Conservation (phyloP, 1,284 basidiomycete species). For the Tilletia horrida region DNA sequence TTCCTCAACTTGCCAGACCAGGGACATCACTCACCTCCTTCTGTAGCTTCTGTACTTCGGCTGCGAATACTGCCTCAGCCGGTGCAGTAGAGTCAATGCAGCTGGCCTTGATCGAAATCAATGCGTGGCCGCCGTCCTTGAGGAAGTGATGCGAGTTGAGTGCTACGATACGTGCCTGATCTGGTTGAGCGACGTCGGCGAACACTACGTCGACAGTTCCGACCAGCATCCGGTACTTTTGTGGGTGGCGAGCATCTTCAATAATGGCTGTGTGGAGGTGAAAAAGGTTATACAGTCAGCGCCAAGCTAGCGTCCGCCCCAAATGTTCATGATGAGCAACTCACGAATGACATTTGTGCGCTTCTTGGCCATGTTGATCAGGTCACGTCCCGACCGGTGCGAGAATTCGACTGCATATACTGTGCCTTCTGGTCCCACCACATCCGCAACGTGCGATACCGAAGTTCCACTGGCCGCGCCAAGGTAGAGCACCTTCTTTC, state of each 20-base stretch:
- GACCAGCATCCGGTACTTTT: slow-evolving; percentile 54
- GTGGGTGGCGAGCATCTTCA: slow-evolving; percentile 87
- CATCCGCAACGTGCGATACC: slow-evolving; percentile 96
- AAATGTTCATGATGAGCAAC: slow-evolving; percentile 54
- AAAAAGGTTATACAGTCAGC: slow-evolving; percentile 19
- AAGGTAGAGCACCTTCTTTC: slow-evolving; percentile 94
- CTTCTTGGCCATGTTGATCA: slow-evolving; percentile 99
- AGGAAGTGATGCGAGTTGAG: slow-evolving; percentile 95
- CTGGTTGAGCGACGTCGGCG: slow-evolving; percentile 96
- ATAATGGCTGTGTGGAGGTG: slow-evolving; percentile 80
- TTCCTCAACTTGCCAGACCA: slow-evolving; percentile 1
- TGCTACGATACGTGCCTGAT: slow-evolving; percentile 78
- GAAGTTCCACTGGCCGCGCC: slow-evolving; percentile 94
- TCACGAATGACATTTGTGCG: slow-evolving; percentile 96
- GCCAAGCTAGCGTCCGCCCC: not conserved
- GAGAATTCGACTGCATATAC: slow-evolving; percentile 99
- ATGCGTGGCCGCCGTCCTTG: slow-evolving; percentile 84
- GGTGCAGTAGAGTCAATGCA: slow-evolving; percentile 95
- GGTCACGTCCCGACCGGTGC: slow-evolving; percentile 87
- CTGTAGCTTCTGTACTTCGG: slow-evolving; percentile 81
- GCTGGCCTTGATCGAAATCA: slow-evolving; percentile 99
- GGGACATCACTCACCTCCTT: slow-evolving; percentile 56
- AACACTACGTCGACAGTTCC: slow-evolving; percentile 61
- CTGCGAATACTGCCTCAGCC: slow-evolving; percentile 83
- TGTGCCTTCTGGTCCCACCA: slow-evolving; percentile 92